Percentiles rank a stretch among this genome's conserved stretches.
These are phyloP conservation scores for Thermomyces lanuginosus DNA, from an alignment of 2,329 filamentous ascomycete species.

Conservation along the genomic window DNA sequence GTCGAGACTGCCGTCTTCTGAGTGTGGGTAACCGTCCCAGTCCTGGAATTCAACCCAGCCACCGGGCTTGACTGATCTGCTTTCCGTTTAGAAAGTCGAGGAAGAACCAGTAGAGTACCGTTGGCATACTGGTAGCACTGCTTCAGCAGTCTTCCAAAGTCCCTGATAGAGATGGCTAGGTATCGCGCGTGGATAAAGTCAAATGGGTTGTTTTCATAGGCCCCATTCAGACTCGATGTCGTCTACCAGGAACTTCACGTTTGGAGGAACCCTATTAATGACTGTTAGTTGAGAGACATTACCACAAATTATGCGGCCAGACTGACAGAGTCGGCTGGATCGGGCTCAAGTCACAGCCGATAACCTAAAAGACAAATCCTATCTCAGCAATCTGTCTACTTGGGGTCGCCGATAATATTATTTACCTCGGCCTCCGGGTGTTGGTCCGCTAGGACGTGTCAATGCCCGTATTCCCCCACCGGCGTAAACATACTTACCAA, in stretches of 20 bases:
- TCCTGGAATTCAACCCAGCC: too few species aligned
- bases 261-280: constrained; percentile 31
- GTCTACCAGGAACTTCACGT: constrained; percentile 41
- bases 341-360: constrained; percentile 7
- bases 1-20: too few species aligned
- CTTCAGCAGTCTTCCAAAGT: constrained; percentile 37
- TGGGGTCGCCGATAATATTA: neutral
- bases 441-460: too few species aligned
- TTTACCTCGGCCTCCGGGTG: too few species aligned
- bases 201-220: constrained; percentile 31
- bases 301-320: neutral
- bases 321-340: constrained; percentile 4
- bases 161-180: constrained; percentile 39
- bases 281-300: neutral
- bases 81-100: too few species aligned
- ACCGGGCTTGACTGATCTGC: too few species aligned
- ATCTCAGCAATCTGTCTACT: neutral
- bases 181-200: constrained; percentile 47
- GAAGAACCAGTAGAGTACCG: too few species aligned
- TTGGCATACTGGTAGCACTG: constrained; percentile 32
- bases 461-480: too few species aligned
- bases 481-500: constrained; percentile 1
- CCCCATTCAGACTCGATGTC: constrained; percentile 43
- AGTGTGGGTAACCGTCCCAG: too few species aligned
- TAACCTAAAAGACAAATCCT: constrained; percentile 3